Conservation (phyloP, 306 rosid genomes). For the Sechiopsis laciniata region DNA sequence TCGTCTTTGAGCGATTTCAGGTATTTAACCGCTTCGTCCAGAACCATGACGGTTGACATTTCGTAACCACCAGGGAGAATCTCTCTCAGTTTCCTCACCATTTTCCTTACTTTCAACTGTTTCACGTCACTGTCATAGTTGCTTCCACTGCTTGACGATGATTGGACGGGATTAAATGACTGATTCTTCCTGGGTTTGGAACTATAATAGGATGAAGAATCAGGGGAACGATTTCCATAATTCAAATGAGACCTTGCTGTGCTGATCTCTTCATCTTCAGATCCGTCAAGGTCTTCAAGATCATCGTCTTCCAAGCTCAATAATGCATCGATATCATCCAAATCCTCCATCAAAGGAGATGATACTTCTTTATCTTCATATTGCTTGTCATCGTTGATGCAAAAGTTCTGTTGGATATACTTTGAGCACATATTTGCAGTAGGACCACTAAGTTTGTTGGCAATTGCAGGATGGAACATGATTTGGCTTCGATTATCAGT, state of each 20-base stretch:
- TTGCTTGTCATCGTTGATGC: constrained; percentile 27
- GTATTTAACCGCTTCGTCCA: constrained; percentile 86
- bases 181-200: constrained; percentile 49
- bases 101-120: constrained; percentile 62
- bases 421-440: constrained; percentile 43
- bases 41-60: constrained; percentile 59
- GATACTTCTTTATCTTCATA: constrained; percentile 45
- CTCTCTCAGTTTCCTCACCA: constrained; percentile 66
- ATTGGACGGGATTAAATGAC: constrained; percentile 31
- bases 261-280: constrained; percentile 67
- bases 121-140: constrained; percentile 44
- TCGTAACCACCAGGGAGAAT: constrained; percentile 76
- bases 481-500: constrained; percentile 72
- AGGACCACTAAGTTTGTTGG: constrained; percentile 52
- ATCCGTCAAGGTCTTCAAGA: constrained; percentile 50
- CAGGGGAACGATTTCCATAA: constrained; percentile 43
- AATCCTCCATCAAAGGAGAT: constrained; percentile 62
- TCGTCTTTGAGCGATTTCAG: constrained; percentile 88
- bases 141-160: constrained; percentile 36
- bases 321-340: constrained; percentile 76
- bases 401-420: constrained; percentile 40
- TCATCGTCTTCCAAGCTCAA: constrained; percentile 79
- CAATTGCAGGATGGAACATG: constrained; percentile 72
- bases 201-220: constrained; percentile 63
- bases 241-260: constrained; percentile 70